Evolutionary conservation across 2,329 filamentous ascomycete genomes (phyloP).

Genomic region (Tolypocladium ovalisporum): DNA sequence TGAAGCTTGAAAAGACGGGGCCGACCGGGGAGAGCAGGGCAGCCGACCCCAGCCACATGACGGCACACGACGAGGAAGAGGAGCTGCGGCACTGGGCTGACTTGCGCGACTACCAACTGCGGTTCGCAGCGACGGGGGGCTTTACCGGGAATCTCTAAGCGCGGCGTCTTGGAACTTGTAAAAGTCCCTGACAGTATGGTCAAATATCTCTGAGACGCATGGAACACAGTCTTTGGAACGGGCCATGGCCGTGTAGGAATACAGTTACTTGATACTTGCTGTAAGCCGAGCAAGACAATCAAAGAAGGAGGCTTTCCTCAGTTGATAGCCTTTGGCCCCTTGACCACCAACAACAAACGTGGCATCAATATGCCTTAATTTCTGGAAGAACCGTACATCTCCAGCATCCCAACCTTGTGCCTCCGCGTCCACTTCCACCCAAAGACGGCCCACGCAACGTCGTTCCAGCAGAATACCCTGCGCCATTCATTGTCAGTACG

Average conservation of each 20-base stretch:
- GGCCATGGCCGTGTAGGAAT: neutral
- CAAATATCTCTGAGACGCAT: neutral
- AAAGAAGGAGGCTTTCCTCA: neutral
- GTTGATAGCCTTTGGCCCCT: neutral
- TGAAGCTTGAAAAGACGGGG: constrained; percentile 59
- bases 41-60: constrained; percentile 27
- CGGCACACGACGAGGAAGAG: constrained; percentile 56
- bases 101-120: constrained; percentile 65
- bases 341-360: neutral
- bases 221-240: neutral
- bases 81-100: constrained; percentile 71
- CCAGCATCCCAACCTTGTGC: neutral
- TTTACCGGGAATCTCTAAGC: constrained; percentile 22
- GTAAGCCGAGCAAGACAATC: neutral
- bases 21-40: constrained; percentile 17
- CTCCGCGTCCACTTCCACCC: neutral
- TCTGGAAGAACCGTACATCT: neutral
- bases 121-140: constrained; percentile 57
- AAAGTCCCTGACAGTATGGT: neutral
- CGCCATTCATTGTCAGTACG: neutral
- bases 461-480: neutral
- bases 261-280: neutral
- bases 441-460: neutral
- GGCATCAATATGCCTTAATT: neutral
- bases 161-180: neutral